These are phyloP conservation scores for Toxoplasma gondii DNA, from an alignment of 169 alveolate genomes.

Conservation along the genomic window DNA sequence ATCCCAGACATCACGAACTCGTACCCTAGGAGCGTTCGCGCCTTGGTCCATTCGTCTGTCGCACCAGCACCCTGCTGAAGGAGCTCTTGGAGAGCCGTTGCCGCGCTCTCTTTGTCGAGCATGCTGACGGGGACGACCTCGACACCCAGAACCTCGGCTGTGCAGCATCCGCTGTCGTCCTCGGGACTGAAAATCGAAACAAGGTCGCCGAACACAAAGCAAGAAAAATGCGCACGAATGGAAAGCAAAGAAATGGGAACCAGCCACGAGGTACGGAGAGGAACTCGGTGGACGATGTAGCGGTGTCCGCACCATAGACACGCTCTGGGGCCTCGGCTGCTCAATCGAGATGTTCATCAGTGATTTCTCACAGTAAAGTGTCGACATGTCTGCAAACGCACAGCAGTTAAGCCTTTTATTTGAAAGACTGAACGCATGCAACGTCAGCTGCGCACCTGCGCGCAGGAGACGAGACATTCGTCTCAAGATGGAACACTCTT, in stretches of 20 bases:
- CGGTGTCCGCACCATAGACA: no score
- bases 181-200: conserved; percentile 60
- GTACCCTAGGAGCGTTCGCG: conserved; percentile 62
- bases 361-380: no score
- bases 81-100: conserved; percentile 70
- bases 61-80: conserved; percentile 70
- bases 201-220: background rate
- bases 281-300: no score
- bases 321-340: no score
- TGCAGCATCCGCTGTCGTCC: conserved; percentile 75
- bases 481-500: no score
- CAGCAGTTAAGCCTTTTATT: no score
- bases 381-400: no score
- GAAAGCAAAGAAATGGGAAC: background rate
- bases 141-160: conserved; percentile 75
- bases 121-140: conserved; percentile 74
- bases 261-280: no score
- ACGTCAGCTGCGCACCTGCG: no score
- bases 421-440: no score
- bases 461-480: no score
- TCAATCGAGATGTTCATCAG: no score
- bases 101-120: conserved; percentile 74
- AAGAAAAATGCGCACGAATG: background rate
- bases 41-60: conserved; percentile 69
- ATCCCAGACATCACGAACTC: background rate